Evolutionary conservation across 2,329 filamentous ascomycete genomes (phyloP), one percentile per base, ranked within the genome.

Genomic region (Albophoma yamanashiensis): DNA sequence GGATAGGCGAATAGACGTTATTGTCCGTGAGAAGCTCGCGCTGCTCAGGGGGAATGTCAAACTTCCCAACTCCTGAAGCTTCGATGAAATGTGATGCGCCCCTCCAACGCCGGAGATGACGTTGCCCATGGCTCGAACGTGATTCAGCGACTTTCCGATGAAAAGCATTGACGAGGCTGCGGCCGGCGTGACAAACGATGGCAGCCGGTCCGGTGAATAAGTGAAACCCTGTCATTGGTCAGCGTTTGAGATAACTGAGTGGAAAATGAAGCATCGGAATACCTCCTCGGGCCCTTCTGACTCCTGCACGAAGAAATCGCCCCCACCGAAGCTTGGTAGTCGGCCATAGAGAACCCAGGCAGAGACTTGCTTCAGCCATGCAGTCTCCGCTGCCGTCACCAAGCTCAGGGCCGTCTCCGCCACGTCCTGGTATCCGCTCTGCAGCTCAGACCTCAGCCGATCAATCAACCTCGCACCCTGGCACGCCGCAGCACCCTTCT

Each of bases 331-430:
- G 17, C 81, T 82, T 0, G 93, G 92, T 60, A 96, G 75, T 57
- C 89, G 85, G 6, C 94, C 94, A 71, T 96, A 95, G 17, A 97
- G 75, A 11, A 97, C 81, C 93, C 93, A 99, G 34, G 89, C 89
- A 4, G 91, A 89, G 14, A 95, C 81, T 69, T 96, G 92, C 71
- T 91, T 89, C 69, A 97, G 77, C 94, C 94, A 99, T 11, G 92
- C 89, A 38, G 84, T 89, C 75, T 99, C 93, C 0, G 92, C 92
- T 27, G 91, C 81, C 17, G 79, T 82, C n/a, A 91, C 82, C 42
- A 97, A 76, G 61, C 87, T 84, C 63, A 85, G 76, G 0, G 91
- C 88, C 45, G 89, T 87, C 61, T 86, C 83, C 69, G 93, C 91
- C 59, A 99, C 85, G 68, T 97, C 92, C 9, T 84, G 79, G 72